Conservation (phyloP, 805 yeast genomes). For the Candida nanaspora region DNA sequence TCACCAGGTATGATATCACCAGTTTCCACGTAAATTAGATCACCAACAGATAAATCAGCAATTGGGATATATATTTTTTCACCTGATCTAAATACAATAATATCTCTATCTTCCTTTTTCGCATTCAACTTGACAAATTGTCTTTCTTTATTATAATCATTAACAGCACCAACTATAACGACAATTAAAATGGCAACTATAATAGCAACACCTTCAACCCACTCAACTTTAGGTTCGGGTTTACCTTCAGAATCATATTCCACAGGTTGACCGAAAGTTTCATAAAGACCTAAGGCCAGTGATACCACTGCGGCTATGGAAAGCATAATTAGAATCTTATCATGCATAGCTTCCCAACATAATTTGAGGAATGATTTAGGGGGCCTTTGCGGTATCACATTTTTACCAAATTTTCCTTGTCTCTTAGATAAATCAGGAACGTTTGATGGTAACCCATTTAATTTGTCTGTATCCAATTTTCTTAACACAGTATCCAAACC, state of each 20-base stretch:
- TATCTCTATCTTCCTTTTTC: conserved; percentile 76
- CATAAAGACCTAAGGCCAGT: conserved; percentile 84
- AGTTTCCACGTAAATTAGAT: conserved; percentile 72
- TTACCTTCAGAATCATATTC: conserved; percentile 74
- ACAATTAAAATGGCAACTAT: conserved; percentile 86
- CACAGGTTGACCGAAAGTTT: conserved; percentile 79
- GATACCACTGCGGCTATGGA: conserved; percentile 85
- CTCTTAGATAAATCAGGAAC: conserved; percentile 31
- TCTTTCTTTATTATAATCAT: conserved; percentile 92
- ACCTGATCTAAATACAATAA: conserved; percentile 72
- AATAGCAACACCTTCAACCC: conserved; percentile 99
- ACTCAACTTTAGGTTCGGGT: conserved; percentile 76
- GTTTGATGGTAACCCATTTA: conserved; percentile 33
- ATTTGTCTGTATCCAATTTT: conserved; percentile 28
- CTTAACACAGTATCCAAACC: conserved; percentile 31
- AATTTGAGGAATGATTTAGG: conserved; percentile 61
- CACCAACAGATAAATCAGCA: conserved; percentile 80
- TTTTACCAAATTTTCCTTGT: conserved; percentile 52
- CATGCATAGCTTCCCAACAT: conserved; percentile 81
- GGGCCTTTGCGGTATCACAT: conserved; percentile 64
- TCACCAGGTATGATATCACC: conserved; percentile 95
- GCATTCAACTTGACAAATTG: conserved; percentile 86
- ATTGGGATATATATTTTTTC: conserved; percentile 62
- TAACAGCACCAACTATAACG: conserved; percentile 88
- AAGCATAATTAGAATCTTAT: conserved; percentile 79